Evolutionary conservation across 2,329 filamentous ascomycete genomes (phyloP), one percentile per base, ranked within the genome.

Genomic region (Aspergillus clavatus): DNA sequence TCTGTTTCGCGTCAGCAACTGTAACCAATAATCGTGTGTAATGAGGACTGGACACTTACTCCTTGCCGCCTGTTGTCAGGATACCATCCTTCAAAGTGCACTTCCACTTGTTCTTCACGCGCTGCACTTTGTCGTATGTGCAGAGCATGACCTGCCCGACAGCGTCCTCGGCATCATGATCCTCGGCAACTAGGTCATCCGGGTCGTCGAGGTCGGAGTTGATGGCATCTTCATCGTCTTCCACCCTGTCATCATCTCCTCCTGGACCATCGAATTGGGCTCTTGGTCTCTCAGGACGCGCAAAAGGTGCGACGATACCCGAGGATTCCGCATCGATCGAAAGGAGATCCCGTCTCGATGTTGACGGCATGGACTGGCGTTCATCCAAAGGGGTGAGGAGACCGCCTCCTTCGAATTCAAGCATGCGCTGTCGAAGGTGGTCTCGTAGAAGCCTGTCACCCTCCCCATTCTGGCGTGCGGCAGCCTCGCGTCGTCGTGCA

Each of bases 61-160:
- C 93, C 71, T 88, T 95, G 56, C 89, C 88, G 56, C 91, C 90
- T 28, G 95, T 89, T 36, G 87, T 95, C 56, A 98, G 77, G 14
- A 98, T 87, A 16, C 93, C 93, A 61, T 98, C 93, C 74, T 97
- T 97, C 53, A 98, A 82, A 1, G 89, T 90, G 72, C 93, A 98
- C 86, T 98, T 98, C 87, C 87, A 93, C 81, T 93, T 98, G 74
- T 97, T 98, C 83, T 98, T 98, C 61, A 97, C 93, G 38, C 93
- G 81, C 72, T 97, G 91, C 7, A 98, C 93, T 75, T 98, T 98
- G 75, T 98, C 93, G 66, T 98, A 98, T 66, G 95, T 96, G 75
- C 93, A 98, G 31, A 98, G 83, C 87, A 98, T 97, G 64, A 94
- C 90, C 57, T 95, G 87, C 1, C 85, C 84, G 54, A 86, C 80